These are phyloP conservation scores for Syzygium grande DNA, from an alignment of 345 rosid species.

Conservation along the genomic window DNA sequence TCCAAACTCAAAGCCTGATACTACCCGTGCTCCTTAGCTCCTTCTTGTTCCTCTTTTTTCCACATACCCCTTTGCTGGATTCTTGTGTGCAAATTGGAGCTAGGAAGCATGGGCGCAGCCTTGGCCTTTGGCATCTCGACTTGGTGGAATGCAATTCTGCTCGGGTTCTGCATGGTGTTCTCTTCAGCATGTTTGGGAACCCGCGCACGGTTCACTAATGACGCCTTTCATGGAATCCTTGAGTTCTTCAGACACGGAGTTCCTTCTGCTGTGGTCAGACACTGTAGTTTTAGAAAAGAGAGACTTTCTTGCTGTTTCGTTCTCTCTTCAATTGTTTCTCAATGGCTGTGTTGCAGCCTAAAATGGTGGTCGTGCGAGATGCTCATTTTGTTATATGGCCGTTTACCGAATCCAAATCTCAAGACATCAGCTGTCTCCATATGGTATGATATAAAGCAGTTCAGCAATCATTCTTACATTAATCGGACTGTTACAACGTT, in stretches of 20 bases:
- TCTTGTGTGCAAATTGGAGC: conserved; percentile 5
- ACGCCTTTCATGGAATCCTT: conserved; percentile 7
- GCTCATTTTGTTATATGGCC: conserved; percentile 36
- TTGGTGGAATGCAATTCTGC: conserved; percentile 31
- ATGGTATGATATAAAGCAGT: conserved; percentile 20
- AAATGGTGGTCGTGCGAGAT: conserved; percentile 72
- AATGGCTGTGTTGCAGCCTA: conserved; percentile 19
- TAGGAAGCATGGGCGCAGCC: conserved; percentile 33
- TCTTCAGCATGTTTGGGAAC: conserved; percentile 28
- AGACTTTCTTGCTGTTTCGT: neutral
- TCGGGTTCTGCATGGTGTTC: conserved; percentile 13
- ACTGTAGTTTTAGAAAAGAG: neutral
- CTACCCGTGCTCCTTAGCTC: conserved; percentile 23
- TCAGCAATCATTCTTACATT: neutral
- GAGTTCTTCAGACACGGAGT: conserved; percentile 26
- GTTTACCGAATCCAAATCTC: conserved; percentile 45
- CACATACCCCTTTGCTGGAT: conserved; percentile 22
- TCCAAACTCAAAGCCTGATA: conserved; percentile 22
- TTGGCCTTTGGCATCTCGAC: conserved; percentile 29
- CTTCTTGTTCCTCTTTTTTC: conserved; percentile 3
- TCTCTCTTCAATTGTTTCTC: neutral
- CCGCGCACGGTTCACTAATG: conserved; percentile 7
- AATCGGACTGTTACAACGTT: neutral
- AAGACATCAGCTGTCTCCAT: conserved; percentile 62
- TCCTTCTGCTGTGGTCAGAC: conserved; percentile 41